Evolutionary conservation across 257 asterid species (phyloP), one percentile per base, ranked within the genome.

Genomic region (Solanum dulcamara): DNA sequence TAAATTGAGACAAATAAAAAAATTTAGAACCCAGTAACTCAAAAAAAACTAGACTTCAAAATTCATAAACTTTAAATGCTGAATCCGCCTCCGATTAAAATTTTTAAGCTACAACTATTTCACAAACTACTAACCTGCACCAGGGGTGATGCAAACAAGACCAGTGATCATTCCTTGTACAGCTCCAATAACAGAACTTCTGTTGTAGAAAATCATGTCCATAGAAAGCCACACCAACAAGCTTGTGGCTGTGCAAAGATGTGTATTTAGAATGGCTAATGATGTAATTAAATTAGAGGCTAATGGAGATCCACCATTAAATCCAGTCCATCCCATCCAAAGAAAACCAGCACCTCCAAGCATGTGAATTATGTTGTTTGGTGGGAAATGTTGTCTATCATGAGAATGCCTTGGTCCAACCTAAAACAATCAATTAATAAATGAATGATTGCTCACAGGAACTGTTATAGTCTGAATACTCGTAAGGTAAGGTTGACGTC

Each of bases 321-420:
- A 94, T 14, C 97, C 98, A 3, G 93, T 90, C 97, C 98, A 94
- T 0, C 97, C 98, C 94, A 93, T 88, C 97, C 98, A 93, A 4
- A 94, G 85, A 50, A 94, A 89, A 1, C 98, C 98, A 0, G 98
- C 98, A 7, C 98, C 98, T 26, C 97, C 97, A 12, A 94, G 81
- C 90, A 92, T 88, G 90, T 89, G 93, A 46, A 94, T 92, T 74
- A 92, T 91, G 91, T 94, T 94, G 91, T 94, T 94, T 2, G 98
- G 98, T 33, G 98, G 96, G 59, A 94, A 94, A 88, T 93, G 94
- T 26, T 92, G 89, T 72, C 98, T 87, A 68, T 94, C 96, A 5
- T 90, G 85, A 7, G 85, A 20, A 72, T 87, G 90, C 60, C 98
- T 93, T 10, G 98, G 97, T 48, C 98, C 97, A 53, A 93, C 94